Evolutionary conservation across 176 grass and related monocot genomes (phyloP).

Genomic region (Raddia guianensis): DNA sequence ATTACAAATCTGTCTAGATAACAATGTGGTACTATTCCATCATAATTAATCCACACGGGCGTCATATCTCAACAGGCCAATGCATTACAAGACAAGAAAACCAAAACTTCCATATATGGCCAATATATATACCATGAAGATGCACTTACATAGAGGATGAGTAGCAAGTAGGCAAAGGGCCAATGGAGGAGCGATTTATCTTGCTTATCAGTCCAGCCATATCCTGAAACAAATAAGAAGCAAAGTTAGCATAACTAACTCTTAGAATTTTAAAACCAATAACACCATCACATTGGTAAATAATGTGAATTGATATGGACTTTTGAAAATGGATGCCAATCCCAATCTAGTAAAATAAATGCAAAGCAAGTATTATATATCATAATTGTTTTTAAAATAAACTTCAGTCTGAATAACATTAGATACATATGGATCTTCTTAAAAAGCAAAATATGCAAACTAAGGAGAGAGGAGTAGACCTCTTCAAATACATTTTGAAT

Average conservation of each 20-base stretch:
- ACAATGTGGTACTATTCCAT: no score
- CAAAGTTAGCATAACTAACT: background rate
- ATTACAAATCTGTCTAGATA: no score
- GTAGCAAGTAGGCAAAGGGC: constrained; percentile 89
- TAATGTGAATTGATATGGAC: background rate
- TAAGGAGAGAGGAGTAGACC: constrained; percentile 13
- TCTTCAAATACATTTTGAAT: constrained; percentile 43
- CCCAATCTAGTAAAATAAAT: background rate
- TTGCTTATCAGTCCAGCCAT: constrained; percentile 99
- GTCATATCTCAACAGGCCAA: no score
- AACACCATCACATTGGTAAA: constrained; percentile 25
- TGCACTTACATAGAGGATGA: constrained; percentile 82
- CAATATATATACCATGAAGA: constrained; percentile 27
- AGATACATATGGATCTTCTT: background rate
- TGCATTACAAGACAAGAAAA: background rate
- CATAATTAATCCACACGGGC: no score
- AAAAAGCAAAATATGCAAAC: constrained; percentile 40
- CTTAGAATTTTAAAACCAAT: constrained; percentile 14
- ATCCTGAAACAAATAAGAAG: constrained; percentile 71
- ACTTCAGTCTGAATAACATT: background rate
- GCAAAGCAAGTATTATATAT: constrained; percentile 4
- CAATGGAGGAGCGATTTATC: constrained; percentile 96
- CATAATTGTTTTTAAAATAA: constrained; percentile 22
- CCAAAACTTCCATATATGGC: constrained; percentile 6
- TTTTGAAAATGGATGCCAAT: background rate